phyloP scores from a whole-genome alignment of 768 basidiomycete genomes.

The Clavaria fumosa region DNA sequence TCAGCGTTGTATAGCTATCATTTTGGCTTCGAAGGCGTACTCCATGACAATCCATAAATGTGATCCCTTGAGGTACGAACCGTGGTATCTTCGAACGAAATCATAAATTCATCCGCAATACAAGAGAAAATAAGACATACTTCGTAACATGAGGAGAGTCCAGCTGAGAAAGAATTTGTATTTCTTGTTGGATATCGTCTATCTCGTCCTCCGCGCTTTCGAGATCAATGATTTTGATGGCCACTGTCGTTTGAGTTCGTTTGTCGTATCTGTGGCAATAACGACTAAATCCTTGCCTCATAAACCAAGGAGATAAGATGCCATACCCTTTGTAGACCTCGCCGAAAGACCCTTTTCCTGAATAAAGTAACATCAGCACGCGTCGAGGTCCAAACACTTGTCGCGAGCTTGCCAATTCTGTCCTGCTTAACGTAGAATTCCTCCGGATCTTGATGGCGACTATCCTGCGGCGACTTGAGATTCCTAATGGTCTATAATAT shows the following conservation, averaged over 20 bases:
- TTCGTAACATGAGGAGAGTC: slow-evolving; percentile 95
- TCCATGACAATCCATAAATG: slow-evolving; percentile 99
- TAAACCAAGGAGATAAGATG: too few species aligned
- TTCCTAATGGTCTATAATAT: background rate
- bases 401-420: slow-evolving; percentile 60
- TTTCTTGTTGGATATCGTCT: slow-evolving; percentile 98
- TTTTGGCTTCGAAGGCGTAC: slow-evolving; percentile 22
- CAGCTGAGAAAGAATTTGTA: slow-evolving; percentile 91
- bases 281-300: too few species aligned
- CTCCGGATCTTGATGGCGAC: slow-evolving; percentile 77
- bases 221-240: slow-evolving; percentile 98
- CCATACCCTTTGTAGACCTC: slow-evolving; percentile 96
- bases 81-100: slow-evolving; percentile 57
- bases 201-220: slow-evolving; percentile 99
- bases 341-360: slow-evolving; percentile 97
- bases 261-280: slow-evolving; percentile 74
- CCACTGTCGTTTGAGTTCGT: slow-evolving; percentile 89
- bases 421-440: slow-evolving; percentile 96
- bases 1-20: slow-evolving; percentile 1
- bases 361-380: slow-evolving; percentile 8
- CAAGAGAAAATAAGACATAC: slow-evolving; percentile 28
- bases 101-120: slow-evolving; percentile 4
- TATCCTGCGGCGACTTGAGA: slow-evolving; percentile 42
- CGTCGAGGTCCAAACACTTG: slow-evolving; percentile 6
- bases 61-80: slow-evolving; percentile 88